Conservation (phyloP, 2,329 filamentous ascomycete genomes). For the Cercospora sp. region DNA sequence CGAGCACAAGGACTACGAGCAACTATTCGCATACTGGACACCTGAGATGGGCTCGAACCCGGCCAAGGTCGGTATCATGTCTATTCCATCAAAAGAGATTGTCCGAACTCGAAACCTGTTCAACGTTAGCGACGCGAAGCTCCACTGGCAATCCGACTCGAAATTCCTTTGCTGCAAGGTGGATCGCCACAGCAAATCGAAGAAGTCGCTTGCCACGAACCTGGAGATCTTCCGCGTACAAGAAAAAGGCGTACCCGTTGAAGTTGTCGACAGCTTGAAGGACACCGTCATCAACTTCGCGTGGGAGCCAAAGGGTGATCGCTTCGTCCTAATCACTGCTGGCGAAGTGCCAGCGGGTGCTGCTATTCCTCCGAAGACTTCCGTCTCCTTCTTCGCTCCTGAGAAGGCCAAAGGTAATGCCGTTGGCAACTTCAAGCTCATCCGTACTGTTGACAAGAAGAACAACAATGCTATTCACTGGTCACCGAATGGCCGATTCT, state of each 20-base stretch:
- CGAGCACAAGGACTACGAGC: conserved; percentile 86
- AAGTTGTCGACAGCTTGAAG: conserved; percentile 96
- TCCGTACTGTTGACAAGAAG: conserved; percentile 96
- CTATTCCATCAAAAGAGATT: conserved; percentile 89
- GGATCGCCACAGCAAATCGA: conserved; percentile 96
- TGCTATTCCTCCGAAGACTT: conserved; percentile 87
- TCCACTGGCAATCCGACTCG: conserved; percentile 97
- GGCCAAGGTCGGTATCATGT: conserved; percentile 95
- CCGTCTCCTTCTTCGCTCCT: conserved; percentile 93
- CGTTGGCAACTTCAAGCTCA: conserved; percentile 92
- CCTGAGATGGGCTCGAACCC: conserved; percentile 97
- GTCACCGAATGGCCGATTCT: conserved; percentile 93
- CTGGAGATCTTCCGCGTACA: conserved; percentile 96
- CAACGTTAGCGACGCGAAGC: conserved; percentile 95
- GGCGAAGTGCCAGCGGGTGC: conserved; percentile 76
- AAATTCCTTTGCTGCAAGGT: conserved; percentile 98
- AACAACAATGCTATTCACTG: conserved; percentile 99
- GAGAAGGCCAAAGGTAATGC: conserved; percentile 84
- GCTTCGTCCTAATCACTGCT: conserved; percentile 95
- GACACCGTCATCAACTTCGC: conserved; percentile 99
- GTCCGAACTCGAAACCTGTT: conserved; percentile 95
- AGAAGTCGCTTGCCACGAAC: conserved; percentile 96
- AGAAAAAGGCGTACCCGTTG: conserved; percentile 97
- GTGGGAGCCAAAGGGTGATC: conserved; percentile 97
- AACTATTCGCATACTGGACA: conserved; percentile 98